These are phyloP conservation scores for Chondrus crispus DNA, from an alignment of 23 red algal genomes.

Conservation along the genomic window DNA sequence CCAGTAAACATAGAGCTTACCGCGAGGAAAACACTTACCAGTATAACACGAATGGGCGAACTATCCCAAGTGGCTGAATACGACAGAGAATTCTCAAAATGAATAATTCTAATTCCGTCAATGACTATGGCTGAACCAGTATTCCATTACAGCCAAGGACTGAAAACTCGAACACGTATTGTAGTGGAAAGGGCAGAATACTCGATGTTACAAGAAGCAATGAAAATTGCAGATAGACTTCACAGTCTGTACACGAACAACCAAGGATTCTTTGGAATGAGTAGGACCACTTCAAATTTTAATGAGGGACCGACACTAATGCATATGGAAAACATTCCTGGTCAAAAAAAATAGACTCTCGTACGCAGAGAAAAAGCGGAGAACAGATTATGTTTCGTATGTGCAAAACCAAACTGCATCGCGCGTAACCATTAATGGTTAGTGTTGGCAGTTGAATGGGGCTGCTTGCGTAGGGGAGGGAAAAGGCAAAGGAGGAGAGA, in stretches of 20 bases:
- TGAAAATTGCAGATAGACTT: slow-evolving; percentile 9
- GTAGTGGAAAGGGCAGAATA: not conserved
- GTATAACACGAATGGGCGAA: no score
- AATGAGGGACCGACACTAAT: not conserved
- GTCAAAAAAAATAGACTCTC: not conserved
- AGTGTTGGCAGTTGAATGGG: no score
- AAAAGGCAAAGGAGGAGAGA: no score
- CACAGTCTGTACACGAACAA: not conserved
- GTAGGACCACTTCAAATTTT: not conserved
- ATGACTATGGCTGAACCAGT: not conserved
- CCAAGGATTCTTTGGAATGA: not conserved
- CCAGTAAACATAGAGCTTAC: no score
- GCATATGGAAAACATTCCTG: not conserved
- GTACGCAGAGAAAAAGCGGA: not conserved
- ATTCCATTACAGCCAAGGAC: slow-evolving; percentile 6
- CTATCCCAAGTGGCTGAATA: no score
- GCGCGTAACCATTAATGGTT: not conserved
- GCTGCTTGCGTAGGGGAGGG: no score
- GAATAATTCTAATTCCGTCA: no score
- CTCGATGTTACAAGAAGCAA: not conserved
- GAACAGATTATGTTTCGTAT: not conserved
- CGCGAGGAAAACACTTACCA: no score
- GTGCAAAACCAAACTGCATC: not conserved
- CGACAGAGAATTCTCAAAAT: no score
- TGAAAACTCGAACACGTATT: not conserved